Base-by-base conservation (phyloP, 169 alveolate genomes). In the Eimeria maxima region DNA sequence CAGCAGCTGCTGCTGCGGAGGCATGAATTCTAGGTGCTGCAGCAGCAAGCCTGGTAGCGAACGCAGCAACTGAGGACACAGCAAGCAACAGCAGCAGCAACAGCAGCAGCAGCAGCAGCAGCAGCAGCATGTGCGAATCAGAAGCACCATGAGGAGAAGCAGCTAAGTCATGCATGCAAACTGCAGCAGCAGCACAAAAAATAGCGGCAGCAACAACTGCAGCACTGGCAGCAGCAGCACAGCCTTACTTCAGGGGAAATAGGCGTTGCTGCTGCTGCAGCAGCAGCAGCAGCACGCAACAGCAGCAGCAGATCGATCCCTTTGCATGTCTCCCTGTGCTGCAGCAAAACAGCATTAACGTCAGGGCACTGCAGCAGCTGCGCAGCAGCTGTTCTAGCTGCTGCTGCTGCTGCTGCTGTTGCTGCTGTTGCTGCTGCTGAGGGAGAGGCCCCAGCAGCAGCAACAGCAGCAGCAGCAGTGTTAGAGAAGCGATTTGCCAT, bases 1-100 rank as follows among this genome's bases (percentile, higher is more conserved):
- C 45, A 73, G 84, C 84, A 73, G 84, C 84, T 27, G 84, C 84
- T 73, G 84, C 84, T 27, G 55, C 13, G 84, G 84, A 22, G 55
- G 6, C 20, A 73, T 8, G 47, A 73, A 73, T 27, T 22, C 84
- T 24, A 73, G 33, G 84, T 73, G 84, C 53, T n/a, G 84, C 45
- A 73, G 84, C 84, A 73, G 84, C 84, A 73, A 44, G 6, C 53
- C 45, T 1, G 84, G 84, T 16, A 73, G 84, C 33, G n/a, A 14
- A 24, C 55, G 55, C 84, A 73, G 84, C 53, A 33, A 67, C 78
- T 67, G 78, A 22, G 38, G 78, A 67, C 44, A 67, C n/a, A n/a
- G n/a, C n/a, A 50, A 50, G 57, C 57, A 50, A 11, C 57, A 50
- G 57, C 57, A 50, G 57, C 57, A 50, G 57, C 57, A 50, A 50